These are phyloP conservation scores for Lyophyllum semitale DNA, from an alignment of 768 basidiomycete genomes.

Conservation along the genomic window DNA sequence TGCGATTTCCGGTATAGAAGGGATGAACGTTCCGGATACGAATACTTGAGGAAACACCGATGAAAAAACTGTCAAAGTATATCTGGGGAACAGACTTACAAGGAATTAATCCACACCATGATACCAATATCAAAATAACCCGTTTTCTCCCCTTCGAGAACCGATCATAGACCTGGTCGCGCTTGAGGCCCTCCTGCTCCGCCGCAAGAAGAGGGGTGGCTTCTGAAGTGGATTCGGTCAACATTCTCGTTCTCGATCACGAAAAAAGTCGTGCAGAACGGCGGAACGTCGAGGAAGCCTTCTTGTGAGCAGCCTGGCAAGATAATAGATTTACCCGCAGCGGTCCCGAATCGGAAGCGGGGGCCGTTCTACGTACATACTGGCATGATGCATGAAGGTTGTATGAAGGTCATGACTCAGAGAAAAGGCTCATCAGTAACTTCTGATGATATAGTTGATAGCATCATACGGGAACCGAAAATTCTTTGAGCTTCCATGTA, in stretches of 20 bases:
- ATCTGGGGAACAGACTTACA: conserved; percentile 35
- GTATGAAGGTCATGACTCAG: too few species aligned
- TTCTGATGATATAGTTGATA: too few species aligned
- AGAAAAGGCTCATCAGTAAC: too few species aligned
- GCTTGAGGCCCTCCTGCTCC: conserved; percentile 10
- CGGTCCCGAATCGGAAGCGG: too few species aligned
- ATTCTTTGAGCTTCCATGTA: too few species aligned
- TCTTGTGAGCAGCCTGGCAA: too few species aligned
- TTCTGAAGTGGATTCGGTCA: conserved; percentile 22
- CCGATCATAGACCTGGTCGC: conserved; percentile 51
- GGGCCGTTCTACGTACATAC: too few species aligned
- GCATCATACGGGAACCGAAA: too few species aligned
- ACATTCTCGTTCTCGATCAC: background rate
- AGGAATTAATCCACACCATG: conserved; percentile 63
- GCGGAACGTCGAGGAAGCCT: too few species aligned
- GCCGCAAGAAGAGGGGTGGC: conserved; percentile 32
- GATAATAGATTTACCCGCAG: too few species aligned
- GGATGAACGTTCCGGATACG: conserved; percentile 68
- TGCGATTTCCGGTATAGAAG: conserved; percentile 75
- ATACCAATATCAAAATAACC: conserved; percentile 57
- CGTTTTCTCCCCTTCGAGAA: conserved; percentile 55
- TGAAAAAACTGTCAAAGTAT: background rate
- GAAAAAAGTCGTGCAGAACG: background rate
- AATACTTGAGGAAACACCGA: conserved; percentile 48
- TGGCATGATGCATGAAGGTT: too few species aligned